Evolutionary conservation across 192 early-diverging fungal species (phyloP), one percentile per base, ranked within the genome.

Genomic region (Phycomyces nitens): DNA sequence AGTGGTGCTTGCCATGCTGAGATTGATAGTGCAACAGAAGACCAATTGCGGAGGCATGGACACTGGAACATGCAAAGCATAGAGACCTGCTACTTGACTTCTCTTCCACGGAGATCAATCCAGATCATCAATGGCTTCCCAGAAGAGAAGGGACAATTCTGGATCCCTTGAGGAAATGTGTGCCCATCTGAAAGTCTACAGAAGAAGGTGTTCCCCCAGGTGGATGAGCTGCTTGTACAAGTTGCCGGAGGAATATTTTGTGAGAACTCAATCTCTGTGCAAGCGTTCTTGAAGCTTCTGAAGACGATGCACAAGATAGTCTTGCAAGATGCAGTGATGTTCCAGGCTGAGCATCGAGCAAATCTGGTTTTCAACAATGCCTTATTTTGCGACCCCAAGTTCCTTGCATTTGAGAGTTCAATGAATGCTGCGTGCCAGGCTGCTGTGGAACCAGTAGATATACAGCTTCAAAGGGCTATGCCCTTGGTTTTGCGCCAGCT

Each of bases 261-360:
- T 4, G 16, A 24, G 44, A 47, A 60, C 21, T 50, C 58, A 0
- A 14, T 60, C 44, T 60, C 41, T 10, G 58, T 20, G 5, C 15
- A 60, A 27, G 58, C 27, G 12, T 60, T 44, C 20, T 44, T 60
- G 12, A 24, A 14, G 10, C 58, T 60, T 23, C 16, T 49, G 21
- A 22, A 38, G 15, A 34, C 15, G 15, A 12, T 60, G 0, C 21
- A 23, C 2, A 9, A 0, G 11, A 60, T 47, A 2, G 23, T 60
- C 21, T 44, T 60, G 0, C 58, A 60, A 44, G 58, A 47, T 44
- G 58, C 43, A 23, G 58, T 60, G 0, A 5, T 60, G 22, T 49
- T 60, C 22, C 21, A 23, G 42, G 22, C 20, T 12, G 3, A 38
- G 14, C 16, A 18, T 26, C 24, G 22, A 23, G 1, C 2, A 1